Conservation (phyloP, 2,329 filamentous ascomycete genomes). For the Trichophyton schoenleinii region DNA sequence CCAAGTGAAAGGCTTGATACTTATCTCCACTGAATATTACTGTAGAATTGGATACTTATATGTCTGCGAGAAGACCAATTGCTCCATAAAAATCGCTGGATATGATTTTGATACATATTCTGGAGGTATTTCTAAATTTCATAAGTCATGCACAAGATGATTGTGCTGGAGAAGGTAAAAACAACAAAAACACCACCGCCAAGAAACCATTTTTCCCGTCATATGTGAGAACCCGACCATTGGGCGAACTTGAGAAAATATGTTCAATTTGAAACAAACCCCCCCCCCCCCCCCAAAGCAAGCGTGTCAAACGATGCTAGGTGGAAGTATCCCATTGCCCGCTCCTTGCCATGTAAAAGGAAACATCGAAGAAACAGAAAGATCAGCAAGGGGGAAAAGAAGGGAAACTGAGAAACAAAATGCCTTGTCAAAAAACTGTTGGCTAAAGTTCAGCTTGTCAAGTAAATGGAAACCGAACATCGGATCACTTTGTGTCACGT, state of each 20-base stretch:
- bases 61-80: background rate
- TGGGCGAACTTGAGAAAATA: background rate
- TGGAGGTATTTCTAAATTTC: background rate
- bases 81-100: background rate
- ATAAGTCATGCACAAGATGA: background rate
- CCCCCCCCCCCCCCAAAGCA: background rate
- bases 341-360: background rate
- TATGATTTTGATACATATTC: background rate
- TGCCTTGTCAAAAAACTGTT: background rate
- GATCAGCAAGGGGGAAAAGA: background rate
- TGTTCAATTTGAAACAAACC: background rate
- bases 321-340: background rate
- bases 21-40: too few relatives aligned
- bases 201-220: background rate
- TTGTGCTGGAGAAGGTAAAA: background rate
- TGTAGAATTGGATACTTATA: too few relatives aligned
- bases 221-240: background rate
- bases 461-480: background rate
- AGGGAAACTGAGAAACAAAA: background rate
- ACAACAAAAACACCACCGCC: background rate
- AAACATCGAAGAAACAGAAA: background rate
- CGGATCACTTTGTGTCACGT: background rate
- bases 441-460: background rate
- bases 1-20: too few relatives aligned
- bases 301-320: constrained; percentile 1